Evolutionary conservation across 441 rosid species (phyloP), one percentile per base, ranked within the genome.

Genomic region (Corymbia calophylla): DNA sequence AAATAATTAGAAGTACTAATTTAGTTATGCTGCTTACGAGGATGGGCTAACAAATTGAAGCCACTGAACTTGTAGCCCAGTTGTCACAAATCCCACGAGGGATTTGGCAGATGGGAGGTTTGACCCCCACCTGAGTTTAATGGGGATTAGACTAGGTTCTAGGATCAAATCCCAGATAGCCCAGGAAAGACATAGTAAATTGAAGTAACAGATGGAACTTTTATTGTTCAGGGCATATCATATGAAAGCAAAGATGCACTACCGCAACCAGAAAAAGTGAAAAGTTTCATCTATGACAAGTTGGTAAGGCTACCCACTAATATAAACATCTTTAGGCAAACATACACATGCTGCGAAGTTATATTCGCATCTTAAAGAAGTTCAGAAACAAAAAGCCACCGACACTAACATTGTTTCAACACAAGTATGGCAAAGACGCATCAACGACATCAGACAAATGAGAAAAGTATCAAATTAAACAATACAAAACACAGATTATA

Each of bases 401-500:
- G 31, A 60, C 68, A 29, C 68, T 60, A 31, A 60, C 68, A 29
- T 60, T 13, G 17, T 60, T 60, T 60, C 68, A 60, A 60, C 6
- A 7, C 66, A 29, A 60, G 66, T 60, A 60, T 12, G 17, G 66
- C 32, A 60, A 60, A 15, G 66, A 60, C 12, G 66, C 31, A 27
- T 60, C 66, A 12, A 60, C 8, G 2, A 60, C 31, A 0, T 60
- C 31, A 27, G 0, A 60, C 31, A 27, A 11, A 60, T 31, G 0
- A 27, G 66, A 12, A 12, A 60, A 60, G 68, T 60, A 29, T 3
- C 62, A 23, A 56, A 56, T 56, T 60, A 60, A 29, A 60, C 31
- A 29, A 60, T 27, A 60, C 31, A 60, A 60, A 60, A 60, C 68
- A 60, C 32, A 60, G 62, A 23, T 27, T 27, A 60, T 29, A 60